Conservation (phyloP, 129 eudicot genomes). For the Oenanthe sinensis region DNA sequence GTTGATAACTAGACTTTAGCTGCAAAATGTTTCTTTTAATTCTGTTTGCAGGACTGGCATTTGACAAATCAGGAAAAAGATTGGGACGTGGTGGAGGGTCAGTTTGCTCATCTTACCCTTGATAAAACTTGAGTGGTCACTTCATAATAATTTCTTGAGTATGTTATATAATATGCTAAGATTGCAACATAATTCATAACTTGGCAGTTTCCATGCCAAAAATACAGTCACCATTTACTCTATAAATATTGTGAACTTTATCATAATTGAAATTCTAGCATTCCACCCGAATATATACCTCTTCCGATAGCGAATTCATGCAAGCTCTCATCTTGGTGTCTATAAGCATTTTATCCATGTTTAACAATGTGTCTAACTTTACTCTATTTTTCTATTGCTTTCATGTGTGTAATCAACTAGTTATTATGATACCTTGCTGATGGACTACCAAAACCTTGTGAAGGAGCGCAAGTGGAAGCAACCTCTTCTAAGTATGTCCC, state of each 20-base stretch:
- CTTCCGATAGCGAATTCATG: background rate
- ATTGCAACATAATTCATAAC: background rate
- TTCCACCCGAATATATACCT: background rate
- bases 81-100: conserved; percentile 99
- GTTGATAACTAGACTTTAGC: conserved; percentile 3
- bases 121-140: background rate
- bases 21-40: background rate
- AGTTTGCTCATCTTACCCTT: conserved; percentile 11
- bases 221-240: background rate
- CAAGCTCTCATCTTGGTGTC: background rate
- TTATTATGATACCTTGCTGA: conserved; percentile 83
- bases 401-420: conserved; percentile 24
- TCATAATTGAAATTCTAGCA: background rate
- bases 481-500: conserved; percentile 57
- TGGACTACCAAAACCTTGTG: conserved; percentile 70
- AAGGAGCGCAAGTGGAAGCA: conserved; percentile 67
- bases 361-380: background rate
- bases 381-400: background rate
- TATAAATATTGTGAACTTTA: background rate
- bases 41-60: conserved; percentile 71
- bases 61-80: conserved; percentile 92
- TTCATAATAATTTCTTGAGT: background rate
- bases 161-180: background rate
- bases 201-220: background rate
- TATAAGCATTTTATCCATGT: background rate